These are phyloP conservation scores for Cryptosporidium ryanae DNA, from an alignment of 169 alveolate species.

Conservation along the genomic window DNA sequence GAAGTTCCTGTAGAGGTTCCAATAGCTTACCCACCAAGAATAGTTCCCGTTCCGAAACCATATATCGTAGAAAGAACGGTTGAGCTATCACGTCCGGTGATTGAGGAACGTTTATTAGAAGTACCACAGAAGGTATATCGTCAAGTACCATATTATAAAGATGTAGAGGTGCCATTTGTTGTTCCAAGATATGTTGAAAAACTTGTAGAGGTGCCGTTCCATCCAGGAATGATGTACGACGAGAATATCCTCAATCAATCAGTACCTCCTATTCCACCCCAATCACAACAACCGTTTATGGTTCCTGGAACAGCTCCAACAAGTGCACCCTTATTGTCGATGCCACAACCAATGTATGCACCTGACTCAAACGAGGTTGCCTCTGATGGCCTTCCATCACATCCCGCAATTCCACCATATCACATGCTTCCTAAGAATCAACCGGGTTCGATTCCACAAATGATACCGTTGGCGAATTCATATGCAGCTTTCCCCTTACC, in stretches of 20 bases:
- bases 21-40: constrained; percentile 87
- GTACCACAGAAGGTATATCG: constrained; percentile 86
- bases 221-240: constrained; percentile 79
- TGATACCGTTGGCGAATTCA: constrained; percentile 70
- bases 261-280: constrained; percentile 69
- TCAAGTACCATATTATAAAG: constrained; percentile 85
- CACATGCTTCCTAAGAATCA: constrained; percentile 71
- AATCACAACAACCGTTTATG: constrained; percentile 54
- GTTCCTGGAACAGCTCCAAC: constrained; percentile 70
- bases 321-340: constrained; percentile 65
- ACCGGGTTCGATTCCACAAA: constrained; percentile 74
- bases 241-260: constrained; percentile 62
- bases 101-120: constrained; percentile 82
- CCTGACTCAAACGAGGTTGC: constrained; percentile 55
- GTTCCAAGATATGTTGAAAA: constrained; percentile 88
- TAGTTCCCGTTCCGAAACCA: constrained; percentile 83
- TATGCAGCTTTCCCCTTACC: constrained; percentile 75
- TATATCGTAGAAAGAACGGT: constrained; percentile 86
- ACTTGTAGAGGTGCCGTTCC: constrained; percentile 84
- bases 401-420: constrained; percentile 74
- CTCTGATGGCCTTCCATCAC: constrained; percentile 71
- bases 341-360: constrained; percentile 74
- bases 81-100: constrained; percentile 83
- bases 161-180: constrained; percentile 87
- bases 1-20: constrained; percentile 90